Conservation (phyloP, 495 filamentous ascomycete species). For the Neurospora sp. region DNA sequence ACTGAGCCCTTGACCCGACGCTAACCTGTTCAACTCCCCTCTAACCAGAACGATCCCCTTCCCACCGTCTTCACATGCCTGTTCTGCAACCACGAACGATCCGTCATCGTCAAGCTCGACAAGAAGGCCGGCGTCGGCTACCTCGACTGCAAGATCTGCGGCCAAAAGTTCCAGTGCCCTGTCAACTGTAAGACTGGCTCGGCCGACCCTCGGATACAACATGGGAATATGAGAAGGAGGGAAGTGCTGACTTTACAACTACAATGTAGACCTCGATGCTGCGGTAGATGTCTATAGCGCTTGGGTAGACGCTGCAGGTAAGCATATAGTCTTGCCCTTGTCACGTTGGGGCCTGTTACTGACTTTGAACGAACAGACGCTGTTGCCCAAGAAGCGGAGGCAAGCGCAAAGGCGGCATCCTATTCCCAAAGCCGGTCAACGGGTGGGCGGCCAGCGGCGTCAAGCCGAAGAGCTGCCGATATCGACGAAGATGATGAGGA, state of each 20-base stretch:
- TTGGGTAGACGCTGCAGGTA: conserved; percentile 96
- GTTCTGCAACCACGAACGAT: conserved; percentile 96
- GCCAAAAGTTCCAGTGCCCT: conserved; percentile 80
- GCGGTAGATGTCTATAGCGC: conserved; percentile 94
- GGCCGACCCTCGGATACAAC: background rate
- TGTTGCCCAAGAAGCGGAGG: conserved; percentile 31
- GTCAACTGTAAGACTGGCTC: conserved; percentile 67
- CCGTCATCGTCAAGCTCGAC: conserved; percentile 78
- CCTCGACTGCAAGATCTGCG: conserved; percentile 85
- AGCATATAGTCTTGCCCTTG: conserved; percentile 28
- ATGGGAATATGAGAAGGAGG: background rate
- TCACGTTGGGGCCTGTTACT: conserved; percentile 3
- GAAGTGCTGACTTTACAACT: background rate
- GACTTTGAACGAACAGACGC: conserved; percentile 23
- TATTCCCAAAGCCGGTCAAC: background rate
- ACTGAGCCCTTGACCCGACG: background rate
- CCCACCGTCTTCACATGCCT: conserved; percentile 85
- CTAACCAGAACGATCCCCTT: conserved; percentile 68
- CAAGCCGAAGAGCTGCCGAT: conserved; percentile 17
- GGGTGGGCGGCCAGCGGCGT: conserved; percentile 6
- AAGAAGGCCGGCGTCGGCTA: conserved; percentile 80
- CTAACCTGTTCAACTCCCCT: background rate
- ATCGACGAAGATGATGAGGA: conserved; percentile 38
- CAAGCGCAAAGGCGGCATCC: background rate
- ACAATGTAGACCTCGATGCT: conserved; percentile 62